Conservation (phyloP, 1,284 basidiomycete species). For the Pisolithus thermaeus region DNA sequence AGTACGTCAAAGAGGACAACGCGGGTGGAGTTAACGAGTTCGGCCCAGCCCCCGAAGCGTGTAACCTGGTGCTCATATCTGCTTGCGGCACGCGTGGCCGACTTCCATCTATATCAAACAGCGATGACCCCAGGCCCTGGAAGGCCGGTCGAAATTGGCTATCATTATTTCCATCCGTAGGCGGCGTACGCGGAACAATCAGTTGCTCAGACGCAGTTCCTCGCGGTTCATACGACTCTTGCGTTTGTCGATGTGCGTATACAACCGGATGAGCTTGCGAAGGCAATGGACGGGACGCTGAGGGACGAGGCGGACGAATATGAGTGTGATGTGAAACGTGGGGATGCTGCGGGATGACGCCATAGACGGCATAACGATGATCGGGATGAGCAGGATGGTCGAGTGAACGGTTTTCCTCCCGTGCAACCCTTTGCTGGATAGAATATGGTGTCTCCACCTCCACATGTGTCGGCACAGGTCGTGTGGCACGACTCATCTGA, state of each 20-base stretch:
- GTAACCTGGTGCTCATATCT: background rate
- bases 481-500: background rate
- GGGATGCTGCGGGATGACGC: slow-evolving; percentile 3
- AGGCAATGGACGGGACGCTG: slow-evolving; percentile 3
- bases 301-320: slow-evolving; percentile 6
- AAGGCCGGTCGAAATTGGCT: slow-evolving; percentile 6
- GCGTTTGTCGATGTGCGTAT: slow-evolving; percentile 13
- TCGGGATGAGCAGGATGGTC: background rate
- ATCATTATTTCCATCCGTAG: background rate
- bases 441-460: background rate
- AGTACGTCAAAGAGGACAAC: slow-evolving; percentile 12
- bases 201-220: background rate
- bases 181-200: slow-evolving; percentile 1
- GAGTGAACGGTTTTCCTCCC: background rate
- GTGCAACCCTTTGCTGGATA: background rate
- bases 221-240: slow-evolving; percentile 10
- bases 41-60: slow-evolving; percentile 1
- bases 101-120: slow-evolving; percentile 10
- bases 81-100: background rate
- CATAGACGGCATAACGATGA: background rate
- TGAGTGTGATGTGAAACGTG: slow-evolving; percentile 5
- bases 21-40: slow-evolving; percentile 6
- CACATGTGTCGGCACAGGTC: background rate
- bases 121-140: slow-evolving; percentile 4
- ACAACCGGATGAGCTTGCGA: slow-evolving; percentile 6